phyloP scores from a whole-genome alignment of 305 asterid species.

The Fraxinus nigra region DNA sequence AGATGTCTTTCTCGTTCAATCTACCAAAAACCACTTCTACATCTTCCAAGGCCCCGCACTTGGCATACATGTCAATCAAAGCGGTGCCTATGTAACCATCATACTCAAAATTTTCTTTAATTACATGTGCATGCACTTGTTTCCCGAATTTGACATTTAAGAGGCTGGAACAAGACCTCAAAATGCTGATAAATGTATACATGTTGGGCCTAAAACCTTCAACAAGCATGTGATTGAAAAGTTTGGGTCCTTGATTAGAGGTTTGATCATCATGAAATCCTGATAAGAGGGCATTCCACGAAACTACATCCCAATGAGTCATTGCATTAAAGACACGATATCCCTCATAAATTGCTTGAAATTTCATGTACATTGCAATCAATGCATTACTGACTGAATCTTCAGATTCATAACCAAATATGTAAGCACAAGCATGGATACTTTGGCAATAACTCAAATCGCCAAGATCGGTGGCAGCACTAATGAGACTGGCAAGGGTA shows the following conservation, averaged over 20 bases:
- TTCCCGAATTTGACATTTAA: constrained; percentile 51
- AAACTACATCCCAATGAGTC: constrained; percentile 52
- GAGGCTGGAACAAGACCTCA: constrained; percentile 67
- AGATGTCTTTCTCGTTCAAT: constrained; percentile 52
- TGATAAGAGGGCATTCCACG: constrained; percentile 80
- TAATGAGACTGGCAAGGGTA: constrained; percentile 62
- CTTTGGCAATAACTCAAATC: constrained; percentile 54
- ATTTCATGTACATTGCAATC: constrained; percentile 77
- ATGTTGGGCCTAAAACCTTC: constrained; percentile 72
- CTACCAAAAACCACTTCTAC: constrained; percentile 52
- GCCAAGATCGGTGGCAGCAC: constrained; percentile 61
- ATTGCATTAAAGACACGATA: constrained; percentile 45
- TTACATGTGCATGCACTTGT: constrained; percentile 67
- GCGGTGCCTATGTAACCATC: constrained; percentile 62
- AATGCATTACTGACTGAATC: constrained; percentile 63
- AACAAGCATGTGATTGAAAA: constrained; percentile 57
- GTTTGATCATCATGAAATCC: constrained; percentile 59
- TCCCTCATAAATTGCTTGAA: constrained; percentile 55
- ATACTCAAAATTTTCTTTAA: constrained; percentile 42
- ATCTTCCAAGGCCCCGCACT: constrained; percentile 55
- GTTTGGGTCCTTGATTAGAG: constrained; percentile 52
- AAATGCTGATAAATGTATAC: constrained; percentile 64
- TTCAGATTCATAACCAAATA: constrained; percentile 57
- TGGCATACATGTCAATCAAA: constrained; percentile 75
- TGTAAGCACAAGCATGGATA: constrained; percentile 70